Evolutionary conservation across 176 grass and related monocot genomes (phyloP), one percentile per base, ranked within the genome.

Genomic region (Leersia perrieri): DNA sequence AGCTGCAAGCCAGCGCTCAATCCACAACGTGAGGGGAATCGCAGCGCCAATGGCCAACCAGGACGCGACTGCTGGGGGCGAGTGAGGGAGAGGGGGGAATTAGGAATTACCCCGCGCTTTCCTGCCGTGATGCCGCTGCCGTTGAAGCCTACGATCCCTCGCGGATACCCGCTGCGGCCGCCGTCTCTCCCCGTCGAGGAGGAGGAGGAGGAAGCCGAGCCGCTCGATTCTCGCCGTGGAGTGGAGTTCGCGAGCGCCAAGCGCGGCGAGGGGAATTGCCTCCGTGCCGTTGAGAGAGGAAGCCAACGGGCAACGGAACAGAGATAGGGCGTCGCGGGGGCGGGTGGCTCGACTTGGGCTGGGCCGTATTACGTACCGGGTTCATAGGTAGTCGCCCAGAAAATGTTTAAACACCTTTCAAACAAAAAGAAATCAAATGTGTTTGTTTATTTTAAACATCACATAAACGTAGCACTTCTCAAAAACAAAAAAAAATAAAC

Each of bases 71-170:
- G 45, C 6, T 49, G 3, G n/a, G 7, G 5, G 35, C 1, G 53
- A 16, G 32, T 55, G 14, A 44, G 40, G 11, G 63, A 1, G 65
- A 23, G 47, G 12, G 15, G n/a, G 29, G 66, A 34, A 80, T 30
- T 80, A 39, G 29, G 66, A 34, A 53, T 80, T 80, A 70, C 78
- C n/a, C n/a, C 65, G 28, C 14, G 14, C 78, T 80, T 78, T 27
- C 45, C 25, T 44, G 60, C n/a, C n/a, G n/a, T 33, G 53, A n/a
- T 26, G 42, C 30, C 42, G 63, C 63, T 32, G 40, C 33, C 42
- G 29, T 41, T 16, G 61, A 30, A 29, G 28, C 76, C 62, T 62
- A n/a, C n/a, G n/a, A n/a, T n/a, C n/a, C n/a, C n/a, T 9, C n/a
- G n/a, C 22, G 22, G 0, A 14, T 63, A 23, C 30, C 44, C 12